Base-by-base conservation (phyloP, 441 rosid species). In the Euphorbia corollata region DNA sequence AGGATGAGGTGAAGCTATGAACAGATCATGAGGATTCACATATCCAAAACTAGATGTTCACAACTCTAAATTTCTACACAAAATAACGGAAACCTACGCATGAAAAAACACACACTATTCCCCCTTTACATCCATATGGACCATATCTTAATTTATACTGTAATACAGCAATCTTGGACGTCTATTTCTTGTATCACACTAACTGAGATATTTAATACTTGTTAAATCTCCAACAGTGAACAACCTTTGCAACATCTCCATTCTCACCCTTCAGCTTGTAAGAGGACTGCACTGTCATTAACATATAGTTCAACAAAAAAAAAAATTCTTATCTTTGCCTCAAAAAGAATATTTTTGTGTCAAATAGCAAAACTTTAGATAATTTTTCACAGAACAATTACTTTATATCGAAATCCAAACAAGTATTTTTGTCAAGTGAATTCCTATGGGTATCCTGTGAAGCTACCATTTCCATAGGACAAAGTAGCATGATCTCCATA, bases 301-400 rank as follows among this genome's bases (percentile, higher is more conserved):
- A 27, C 13, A 63, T 18, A 13, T 59, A 8, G 38, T 59, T 43
- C 24, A 10, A 27, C 5, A 30, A 66, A 77, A 58, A 30, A 66
- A 77, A 58, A 41, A 22, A 73, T 38, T 16, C 55, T 53, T 22
- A 51, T 68, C 47, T 59, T 51, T 38, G 9, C 59, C 34, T 39
- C 65, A 48, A 56, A 23, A 16, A 54, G 45, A 71, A 12, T 5
- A 15, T 30, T 38, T 27, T 18, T 45, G 4, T 13, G 36, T 13
- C 10, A 36, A 20, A 59, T 55, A 63, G 32, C 27, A 43, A 8
- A 13, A 51, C 27, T 63, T 48, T 22, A n/a, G 43, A 51, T 59
- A 50, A 13, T 18, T 51, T 64, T 9, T 38, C 27, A 38, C 65
- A 71, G 16, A 48, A 19, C n/a, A 59, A 50, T 43, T n/a, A 32